phyloP scores from a whole-genome alignment of 345 rosid genomes.

The Lumnitzera littorea region DNA sequence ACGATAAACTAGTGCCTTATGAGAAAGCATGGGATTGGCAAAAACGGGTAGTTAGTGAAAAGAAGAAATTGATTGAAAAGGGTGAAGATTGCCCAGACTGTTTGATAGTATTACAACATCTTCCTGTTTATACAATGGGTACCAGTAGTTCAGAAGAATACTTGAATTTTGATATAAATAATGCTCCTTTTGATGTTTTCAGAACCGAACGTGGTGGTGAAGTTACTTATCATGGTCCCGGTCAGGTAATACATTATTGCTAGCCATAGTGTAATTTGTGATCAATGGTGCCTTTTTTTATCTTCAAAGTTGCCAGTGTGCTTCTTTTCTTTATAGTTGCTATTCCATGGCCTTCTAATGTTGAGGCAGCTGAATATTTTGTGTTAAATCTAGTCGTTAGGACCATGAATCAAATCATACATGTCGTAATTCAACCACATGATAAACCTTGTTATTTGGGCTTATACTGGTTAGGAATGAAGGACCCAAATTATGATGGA shows the following conservation, averaged over 20 bases:
- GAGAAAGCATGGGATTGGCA: constrained; percentile 77
- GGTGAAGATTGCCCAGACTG: constrained; percentile 59
- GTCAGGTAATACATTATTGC: constrained; percentile 45
- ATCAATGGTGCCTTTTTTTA: too few species aligned
- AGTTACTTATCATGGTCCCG: constrained; percentile 93
- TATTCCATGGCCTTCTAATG: too few species aligned
- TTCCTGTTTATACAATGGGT: constrained; percentile 77
- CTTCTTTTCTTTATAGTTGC: too few species aligned
- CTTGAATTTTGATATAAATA: constrained; percentile 48
- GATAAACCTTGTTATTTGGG: not conserved
- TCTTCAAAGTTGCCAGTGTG: too few species aligned
- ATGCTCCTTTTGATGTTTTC: constrained; percentile 65
- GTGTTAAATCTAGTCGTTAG: not conserved
- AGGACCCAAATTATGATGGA: not conserved
- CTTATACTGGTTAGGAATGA: not conserved
- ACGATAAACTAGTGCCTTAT: constrained; percentile 55
- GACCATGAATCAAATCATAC: not conserved
- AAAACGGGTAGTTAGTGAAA: constrained; percentile 42
- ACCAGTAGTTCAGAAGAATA: constrained; percentile 43
- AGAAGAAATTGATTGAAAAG: constrained; percentile 44
- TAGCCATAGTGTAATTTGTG: not conserved
- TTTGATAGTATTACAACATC: constrained; percentile 58
- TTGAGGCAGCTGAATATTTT: too few species aligned
- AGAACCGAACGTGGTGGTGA: constrained; percentile 89
- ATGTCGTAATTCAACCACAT: not conserved